phyloP scores from a whole-genome alignment of 192 early-diverging fungal species.

The Mortierella claussenii region DNA sequence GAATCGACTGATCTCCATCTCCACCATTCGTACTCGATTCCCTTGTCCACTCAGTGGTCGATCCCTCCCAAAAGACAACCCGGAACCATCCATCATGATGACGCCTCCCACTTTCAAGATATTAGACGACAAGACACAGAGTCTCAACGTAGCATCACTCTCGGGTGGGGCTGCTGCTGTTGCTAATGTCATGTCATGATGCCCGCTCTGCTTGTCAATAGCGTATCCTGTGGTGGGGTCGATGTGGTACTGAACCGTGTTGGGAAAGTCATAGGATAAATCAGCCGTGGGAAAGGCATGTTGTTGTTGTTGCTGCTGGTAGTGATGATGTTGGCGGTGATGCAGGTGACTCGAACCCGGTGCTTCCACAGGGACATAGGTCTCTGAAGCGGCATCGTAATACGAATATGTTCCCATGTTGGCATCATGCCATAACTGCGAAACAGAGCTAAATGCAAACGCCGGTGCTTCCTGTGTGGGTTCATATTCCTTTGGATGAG shows the following conservation, averaged over 20 bases:
- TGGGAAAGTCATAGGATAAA: not conserved
- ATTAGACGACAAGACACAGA: slow-evolving; percentile 69
- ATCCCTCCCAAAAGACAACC: slow-evolving; percentile 72
- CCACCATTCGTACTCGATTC: slow-evolving; percentile 67
- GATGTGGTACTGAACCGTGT: slow-evolving; percentile 1
- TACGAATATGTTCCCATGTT: slow-evolving; percentile 59
- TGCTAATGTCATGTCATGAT: not conserved
- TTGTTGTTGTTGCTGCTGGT: slow-evolving; percentile 5
- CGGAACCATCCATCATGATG: slow-evolving; percentile 64
- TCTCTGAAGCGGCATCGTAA: slow-evolving; percentile 60
- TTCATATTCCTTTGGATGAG: slow-evolving; percentile 31
- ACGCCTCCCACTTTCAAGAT: slow-evolving; percentile 55
- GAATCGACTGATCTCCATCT: slow-evolving; percentile 72
- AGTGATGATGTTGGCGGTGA: not conserved
- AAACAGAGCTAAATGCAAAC: slow-evolving; percentile 48
- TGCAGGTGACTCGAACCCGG: not conserved
- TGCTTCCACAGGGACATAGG: slow-evolving; percentile 60
- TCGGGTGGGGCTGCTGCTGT: slow-evolving; percentile 39
- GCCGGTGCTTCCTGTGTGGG: slow-evolving; percentile 31
- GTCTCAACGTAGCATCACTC: slow-evolving; percentile 57
- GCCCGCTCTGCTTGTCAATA: not conserved
- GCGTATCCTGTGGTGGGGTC: slow-evolving; percentile 35
- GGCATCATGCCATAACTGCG: slow-evolving; percentile 67
- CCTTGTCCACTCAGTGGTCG: slow-evolving; percentile 52
- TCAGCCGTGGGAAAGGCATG: not conserved